Evolutionary conservation across 192 early-diverging fungal species (phyloP).

Genomic region (Coemansia sp.): DNA sequence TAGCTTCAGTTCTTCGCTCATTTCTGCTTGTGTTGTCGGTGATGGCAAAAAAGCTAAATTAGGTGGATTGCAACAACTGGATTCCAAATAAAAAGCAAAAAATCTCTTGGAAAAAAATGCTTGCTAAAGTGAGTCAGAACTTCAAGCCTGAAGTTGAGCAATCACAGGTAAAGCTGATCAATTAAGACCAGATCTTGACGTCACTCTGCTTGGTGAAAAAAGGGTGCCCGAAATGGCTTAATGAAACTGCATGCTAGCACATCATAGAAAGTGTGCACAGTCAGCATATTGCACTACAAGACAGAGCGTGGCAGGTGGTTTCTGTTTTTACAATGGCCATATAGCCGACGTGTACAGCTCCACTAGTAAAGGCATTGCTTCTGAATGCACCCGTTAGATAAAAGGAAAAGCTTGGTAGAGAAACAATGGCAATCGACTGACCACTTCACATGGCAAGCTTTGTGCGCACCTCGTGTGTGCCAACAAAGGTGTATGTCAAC

Average conservation of each 20-base stretch:
- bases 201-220: not conserved
- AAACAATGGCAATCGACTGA: not conserved
- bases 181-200: not conserved
- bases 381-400: not conserved
- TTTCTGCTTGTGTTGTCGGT: conserved; percentile 1
- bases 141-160: not conserved
- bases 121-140: not conserved
- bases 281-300: not conserved
- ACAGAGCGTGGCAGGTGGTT: too few species aligned
- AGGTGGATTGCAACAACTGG: not conserved
- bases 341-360: not conserved
- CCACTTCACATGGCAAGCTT: not conserved
- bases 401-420: not conserved
- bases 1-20: conserved; percentile 52
- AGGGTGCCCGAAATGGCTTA: too few species aligned
- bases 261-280: not conserved
- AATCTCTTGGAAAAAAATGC: too few species aligned
- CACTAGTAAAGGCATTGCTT: not conserved
- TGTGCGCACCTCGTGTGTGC: not conserved
- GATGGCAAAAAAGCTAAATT: too few species aligned
- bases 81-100: not conserved
- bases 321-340: not conserved
- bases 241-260: not conserved
- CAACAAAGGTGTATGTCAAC: not conserved
- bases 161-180: not conserved